These are phyloP conservation scores for Nothomitra cinnamomea DNA, from an alignment of 2,329 filamentous ascomycete genomes.

Conservation along the genomic window DNA sequence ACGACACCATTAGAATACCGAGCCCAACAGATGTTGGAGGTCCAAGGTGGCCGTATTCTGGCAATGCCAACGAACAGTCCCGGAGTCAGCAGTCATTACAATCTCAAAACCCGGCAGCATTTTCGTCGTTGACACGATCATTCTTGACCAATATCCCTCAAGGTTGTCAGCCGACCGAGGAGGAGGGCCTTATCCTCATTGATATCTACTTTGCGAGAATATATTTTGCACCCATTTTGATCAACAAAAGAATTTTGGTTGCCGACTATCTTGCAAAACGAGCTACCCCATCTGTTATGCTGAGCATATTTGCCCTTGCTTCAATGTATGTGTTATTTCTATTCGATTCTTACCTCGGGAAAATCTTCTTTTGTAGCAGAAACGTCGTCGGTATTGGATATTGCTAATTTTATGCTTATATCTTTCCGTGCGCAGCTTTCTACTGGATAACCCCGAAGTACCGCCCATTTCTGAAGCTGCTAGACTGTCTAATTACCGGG, in stretches of 20 bases:
- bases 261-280: conserved; percentile 8
- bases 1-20: no score
- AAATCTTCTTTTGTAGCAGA: no score
- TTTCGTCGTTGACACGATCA: no score
- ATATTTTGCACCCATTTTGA: conserved; percentile 8
- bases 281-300: conserved; percentile 8
- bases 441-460: no score
- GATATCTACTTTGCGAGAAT: conserved; percentile 11
- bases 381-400: neutral
- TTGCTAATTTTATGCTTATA: conserved; percentile 7
- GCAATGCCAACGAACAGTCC: no score
- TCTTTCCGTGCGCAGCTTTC: neutral
- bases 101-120: no score
- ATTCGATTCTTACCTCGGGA: no score
- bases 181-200: conserved; percentile 9
- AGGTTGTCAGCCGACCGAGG: neutral
- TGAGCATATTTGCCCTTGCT: conserved; percentile 11
- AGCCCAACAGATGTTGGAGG: no score
- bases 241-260: conserved; percentile 10
- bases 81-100: no score
- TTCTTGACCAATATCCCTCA: no score
- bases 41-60: no score
- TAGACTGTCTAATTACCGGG: neutral
- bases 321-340: conserved; percentile 12
- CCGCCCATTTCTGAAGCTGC: no score